These are phyloP conservation scores for Salix exigua DNA, from an alignment of 345 rosid genomes.

Conservation along the genomic window DNA sequence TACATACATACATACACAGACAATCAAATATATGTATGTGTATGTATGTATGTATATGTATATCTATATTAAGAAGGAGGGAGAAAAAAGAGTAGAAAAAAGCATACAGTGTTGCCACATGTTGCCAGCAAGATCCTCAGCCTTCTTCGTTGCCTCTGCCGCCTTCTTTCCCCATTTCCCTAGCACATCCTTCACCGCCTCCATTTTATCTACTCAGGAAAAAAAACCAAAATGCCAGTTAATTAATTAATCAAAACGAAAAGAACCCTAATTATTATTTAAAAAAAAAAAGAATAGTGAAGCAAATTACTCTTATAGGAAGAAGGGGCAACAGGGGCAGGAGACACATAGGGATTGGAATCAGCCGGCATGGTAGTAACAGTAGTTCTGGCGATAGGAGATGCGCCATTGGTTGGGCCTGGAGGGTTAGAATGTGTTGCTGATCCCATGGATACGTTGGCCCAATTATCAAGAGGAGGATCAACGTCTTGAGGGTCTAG, in stretches of 20 bases:
- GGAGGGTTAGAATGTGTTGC: slow-evolving; percentile 15
- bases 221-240: neutral
- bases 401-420: slow-evolving; percentile 15
- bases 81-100: neutral
- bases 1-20: too few species aligned
- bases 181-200: slow-evolving; percentile 69
- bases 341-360: slow-evolving; percentile 75
- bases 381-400: slow-evolving; percentile 43
- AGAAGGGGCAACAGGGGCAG: slow-evolving; percentile 38
- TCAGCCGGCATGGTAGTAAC: slow-evolving; percentile 85
- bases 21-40: too few species aligned
- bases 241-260: neutral
- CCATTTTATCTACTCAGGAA: slow-evolving; percentile 58
- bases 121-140: slow-evolving; percentile 88
- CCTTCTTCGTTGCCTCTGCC: slow-evolving; percentile 83
- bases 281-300: neutral
- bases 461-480: slow-evolving; percentile 50
- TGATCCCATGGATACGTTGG: slow-evolving; percentile 23
- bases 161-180: slow-evolving; percentile 94
- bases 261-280: neutral
- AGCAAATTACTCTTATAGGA: slow-evolving; percentile 50
- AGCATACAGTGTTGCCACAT: slow-evolving; percentile 80
- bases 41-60: too few species aligned
- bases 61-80: neutral
- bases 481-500: slow-evolving; percentile 72